These are phyloP conservation scores for Plectosphaerella cucumerina DNA, from an alignment of 2,329 filamentous ascomycete genomes.

Conservation along the genomic window DNA sequence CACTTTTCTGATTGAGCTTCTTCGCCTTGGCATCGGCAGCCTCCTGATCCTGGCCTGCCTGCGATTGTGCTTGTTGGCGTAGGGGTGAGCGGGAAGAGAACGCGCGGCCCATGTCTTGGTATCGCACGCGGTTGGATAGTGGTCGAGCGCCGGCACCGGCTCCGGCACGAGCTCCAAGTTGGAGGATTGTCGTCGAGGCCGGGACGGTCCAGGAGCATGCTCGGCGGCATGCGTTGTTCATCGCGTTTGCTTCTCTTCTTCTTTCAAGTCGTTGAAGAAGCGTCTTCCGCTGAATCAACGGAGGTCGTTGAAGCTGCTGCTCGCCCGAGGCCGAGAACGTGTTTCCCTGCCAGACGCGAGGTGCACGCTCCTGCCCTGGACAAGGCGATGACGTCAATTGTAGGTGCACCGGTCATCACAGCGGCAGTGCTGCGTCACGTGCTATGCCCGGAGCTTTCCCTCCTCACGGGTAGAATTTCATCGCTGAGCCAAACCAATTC, in stretches of 20 bases:
- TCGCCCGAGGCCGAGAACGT: neutral
- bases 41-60: neutral
- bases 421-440: neutral
- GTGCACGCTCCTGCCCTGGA: neutral
- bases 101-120: slow-evolving; percentile 3
- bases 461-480: too few relatives aligned
- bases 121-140: slow-evolving; percentile 1
- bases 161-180: neutral
- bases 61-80: neutral
- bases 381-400: neutral
- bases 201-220: neutral
- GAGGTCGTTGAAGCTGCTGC: neutral
- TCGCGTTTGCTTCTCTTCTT: neutral
- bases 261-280: neutral
- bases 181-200: neutral
- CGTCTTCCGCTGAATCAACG: neutral
- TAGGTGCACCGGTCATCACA: neutral
- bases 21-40: slow-evolving; percentile 19
- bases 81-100: neutral
- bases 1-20: slow-evolving; percentile 23
- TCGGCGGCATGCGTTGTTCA: neutral
- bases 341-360: neutral
- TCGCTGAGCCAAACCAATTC: too few relatives aligned
- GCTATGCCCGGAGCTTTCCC: neutral
- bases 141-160: neutral